Evolutionary conservation across 768 basidiomycete genomes (phyloP), one percentile per base, ranked within the genome.

Genomic region (Butyriboletus loyo): DNA sequence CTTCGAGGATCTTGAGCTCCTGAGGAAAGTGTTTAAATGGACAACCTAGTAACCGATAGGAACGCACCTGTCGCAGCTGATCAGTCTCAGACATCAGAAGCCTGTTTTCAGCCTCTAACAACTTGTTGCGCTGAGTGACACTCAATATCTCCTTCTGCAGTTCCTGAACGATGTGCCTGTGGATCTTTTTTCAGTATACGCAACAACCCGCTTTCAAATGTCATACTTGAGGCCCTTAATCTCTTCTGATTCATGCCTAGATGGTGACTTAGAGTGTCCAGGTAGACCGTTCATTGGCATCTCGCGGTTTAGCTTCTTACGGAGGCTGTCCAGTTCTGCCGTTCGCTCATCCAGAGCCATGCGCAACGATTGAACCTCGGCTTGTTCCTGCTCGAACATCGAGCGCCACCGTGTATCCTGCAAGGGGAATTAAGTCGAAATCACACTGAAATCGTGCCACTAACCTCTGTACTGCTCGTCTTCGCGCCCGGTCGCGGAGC

Each of bases 151-250:
- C 94, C 60, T 88, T 87, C 63, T 90, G 89, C 36, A 97, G 75
- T 60, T 93, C 89, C 64, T 91, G 87, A 21, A 97, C 83, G 61
- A 97, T 91, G 62, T 92, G 86, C 70, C 89, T 91, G 54, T 1
- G 17, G 47, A 45, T 15, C 10, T 24, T 13, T 13, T 19, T 17
- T 55, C 41, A 64, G 36, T 47, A 48, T 17, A 31, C 7, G 7
- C 10, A 38, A 28, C 13, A 25, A 21, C n/a, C 14, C 34, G 37
- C 31, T 36, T 28, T 42, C 9, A 44, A 24, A 27, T 19, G 50
- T 41, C 54, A 24, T 66, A 91, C 89, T 94, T 94, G 36, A 95
- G 79, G 8, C 92, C 92, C 13, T 78, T 83, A 51, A 92, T 83
- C 69, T 94, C 91, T 38, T 77, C 73, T 7, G 73, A 64, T 57